Evolutionary conservation across 306 rosid species (phyloP).

Genomic region (Gastrolobium villosum): DNA sequence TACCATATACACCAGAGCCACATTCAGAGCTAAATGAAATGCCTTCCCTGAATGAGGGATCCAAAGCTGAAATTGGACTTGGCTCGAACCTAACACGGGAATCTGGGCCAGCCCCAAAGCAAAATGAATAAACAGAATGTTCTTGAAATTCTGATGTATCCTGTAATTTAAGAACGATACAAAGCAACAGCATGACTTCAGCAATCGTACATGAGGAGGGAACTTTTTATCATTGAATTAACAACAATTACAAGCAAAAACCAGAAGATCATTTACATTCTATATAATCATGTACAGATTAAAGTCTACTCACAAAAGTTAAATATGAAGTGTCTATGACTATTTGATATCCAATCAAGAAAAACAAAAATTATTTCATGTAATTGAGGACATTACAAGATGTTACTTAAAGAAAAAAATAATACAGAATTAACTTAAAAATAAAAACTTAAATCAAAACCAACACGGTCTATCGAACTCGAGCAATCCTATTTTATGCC

Average conservation of each 20-base stretch:
- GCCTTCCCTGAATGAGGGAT: slow-evolving; percentile 61
- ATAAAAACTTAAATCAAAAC: background rate
- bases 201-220: background rate
- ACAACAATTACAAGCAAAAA: slow-evolving; percentile 3
- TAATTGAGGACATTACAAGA: background rate
- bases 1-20: slow-evolving; percentile 59
- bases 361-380: background rate
- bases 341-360: background rate
- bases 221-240: slow-evolving; percentile 1
- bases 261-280: background rate
- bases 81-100: slow-evolving; percentile 59
- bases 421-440: background rate
- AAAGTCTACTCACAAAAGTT: background rate
- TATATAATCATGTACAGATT: background rate
- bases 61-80: slow-evolving; percentile 86
- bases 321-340: background rate
- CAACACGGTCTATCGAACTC: background rate
- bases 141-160: slow-evolving; percentile 55
- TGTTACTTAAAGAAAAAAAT: slow-evolving; percentile 13
- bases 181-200: slow-evolving; percentile 1
- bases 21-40: slow-evolving; percentile 46
- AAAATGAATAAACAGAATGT: slow-evolving; percentile 54
- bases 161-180: slow-evolving; percentile 53
- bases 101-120: slow-evolving; percentile 51
- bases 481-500: background rate